phyloP scores from a whole-genome alignment of 345 rosid genomes.

The Moricandia moricandioides region DNA sequence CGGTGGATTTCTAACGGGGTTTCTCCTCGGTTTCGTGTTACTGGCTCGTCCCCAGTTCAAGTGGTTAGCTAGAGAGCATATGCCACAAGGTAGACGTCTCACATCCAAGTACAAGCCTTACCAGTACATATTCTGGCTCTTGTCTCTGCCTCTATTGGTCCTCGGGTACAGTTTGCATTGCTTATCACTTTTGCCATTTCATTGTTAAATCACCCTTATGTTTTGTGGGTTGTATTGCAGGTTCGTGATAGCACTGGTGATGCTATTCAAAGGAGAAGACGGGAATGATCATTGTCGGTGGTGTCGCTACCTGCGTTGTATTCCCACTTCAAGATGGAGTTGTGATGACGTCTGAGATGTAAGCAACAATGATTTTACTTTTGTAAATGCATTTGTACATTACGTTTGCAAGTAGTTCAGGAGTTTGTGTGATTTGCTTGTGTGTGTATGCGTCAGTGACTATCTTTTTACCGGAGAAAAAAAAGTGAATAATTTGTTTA shows the following conservation, averaged over 20 bases:
- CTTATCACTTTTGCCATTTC: not conserved
- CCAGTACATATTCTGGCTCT: slow-evolving; percentile 63
- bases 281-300: slow-evolving; percentile 71
- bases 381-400: slow-evolving; percentile 24
- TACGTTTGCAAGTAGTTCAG: slow-evolving; percentile 7
- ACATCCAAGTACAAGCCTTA: slow-evolving; percentile 67
- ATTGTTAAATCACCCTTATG: not conserved
- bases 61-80: slow-evolving; percentile 54
- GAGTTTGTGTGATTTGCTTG: slow-evolving; percentile 12
- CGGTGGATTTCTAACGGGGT: slow-evolving; percentile 88
- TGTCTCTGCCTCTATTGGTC: slow-evolving; percentile 53
- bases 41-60: slow-evolving; percentile 82
- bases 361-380: not conserved
- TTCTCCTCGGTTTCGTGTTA: slow-evolving; percentile 76
- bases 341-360: slow-evolving; percentile 42
- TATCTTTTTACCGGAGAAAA: not conserved
- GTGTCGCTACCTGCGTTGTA: slow-evolving; percentile 87
- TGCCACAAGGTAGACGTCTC: slow-evolving; percentile 45
- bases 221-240: slow-evolving; percentile 35
- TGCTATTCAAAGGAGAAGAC: slow-evolving; percentile 66
- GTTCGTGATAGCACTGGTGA: slow-evolving; percentile 52
- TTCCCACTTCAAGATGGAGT: slow-evolving; percentile 74
- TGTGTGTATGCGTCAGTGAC: slow-evolving; percentile 14
- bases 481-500: not conserved
- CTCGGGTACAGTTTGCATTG: slow-evolving; percentile 50